Evolutionary conservation across 83 land plant genomes (phyloP).

Genomic region (Picea abies): DNA sequence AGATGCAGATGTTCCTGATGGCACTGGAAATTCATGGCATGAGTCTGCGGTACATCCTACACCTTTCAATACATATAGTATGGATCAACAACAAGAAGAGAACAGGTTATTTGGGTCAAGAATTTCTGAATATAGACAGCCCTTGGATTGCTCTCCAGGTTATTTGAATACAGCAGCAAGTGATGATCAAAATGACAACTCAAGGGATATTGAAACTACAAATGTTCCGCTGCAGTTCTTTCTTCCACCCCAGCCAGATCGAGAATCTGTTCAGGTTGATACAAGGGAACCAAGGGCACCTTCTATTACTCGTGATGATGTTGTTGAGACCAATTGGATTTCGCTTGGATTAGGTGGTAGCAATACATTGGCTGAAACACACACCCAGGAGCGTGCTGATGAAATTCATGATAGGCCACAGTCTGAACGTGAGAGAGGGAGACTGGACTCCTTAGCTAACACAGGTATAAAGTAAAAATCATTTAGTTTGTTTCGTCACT

Average conservation of each 20-base stretch:
- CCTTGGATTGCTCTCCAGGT: conserved; percentile 23
- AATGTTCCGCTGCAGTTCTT: conserved; percentile 81
- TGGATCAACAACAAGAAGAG: conserved; percentile 17
- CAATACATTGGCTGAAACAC: conserved; percentile 8
- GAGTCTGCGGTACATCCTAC: conserved; percentile 27
- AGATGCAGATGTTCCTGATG: conserved; percentile 46
- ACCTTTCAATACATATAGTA: conserved; percentile 34
- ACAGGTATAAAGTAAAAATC: conserved; percentile 35
- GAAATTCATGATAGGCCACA: conserved; percentile 27
- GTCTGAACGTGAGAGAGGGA: conserved; percentile 26
- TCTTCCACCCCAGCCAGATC: conserved; percentile 83
- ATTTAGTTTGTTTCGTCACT: not conserved
- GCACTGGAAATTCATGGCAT: conserved; percentile 29
- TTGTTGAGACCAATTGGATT: conserved; percentile 36
- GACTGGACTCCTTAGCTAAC: conserved; percentile 48
- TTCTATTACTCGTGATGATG: conserved; percentile 40
- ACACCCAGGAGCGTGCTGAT: conserved; percentile 29
- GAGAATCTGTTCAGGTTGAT: conserved; percentile 36
- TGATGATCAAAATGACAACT: conserved; percentile 54
- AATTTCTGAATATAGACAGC: not conserved
- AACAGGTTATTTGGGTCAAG: not conserved
- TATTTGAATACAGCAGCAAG: conserved; percentile 32
- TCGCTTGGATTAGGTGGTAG: conserved; percentile 7
- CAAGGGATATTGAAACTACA: conserved; percentile 44
- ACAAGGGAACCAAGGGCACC: conserved; percentile 23